Percentiles rank a stretch among this genome's conserved stretches.
phyloP scores from a whole-genome alignment of 495 filamentous ascomycete genomes.

The Hypoxylon lienhwacheense region DNA sequence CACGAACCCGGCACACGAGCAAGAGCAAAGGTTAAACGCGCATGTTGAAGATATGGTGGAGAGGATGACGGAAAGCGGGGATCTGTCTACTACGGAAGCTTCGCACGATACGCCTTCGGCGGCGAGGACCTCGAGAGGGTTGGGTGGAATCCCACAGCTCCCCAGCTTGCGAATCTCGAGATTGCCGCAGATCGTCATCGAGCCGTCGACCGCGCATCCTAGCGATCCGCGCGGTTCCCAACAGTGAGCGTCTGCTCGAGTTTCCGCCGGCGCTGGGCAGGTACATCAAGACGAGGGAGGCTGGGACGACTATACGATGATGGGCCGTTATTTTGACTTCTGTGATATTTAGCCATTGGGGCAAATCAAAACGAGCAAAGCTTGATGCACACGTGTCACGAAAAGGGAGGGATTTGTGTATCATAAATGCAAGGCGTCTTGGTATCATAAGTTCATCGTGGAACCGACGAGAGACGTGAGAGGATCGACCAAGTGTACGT shows the following conservation, averaged over 20 bases:
- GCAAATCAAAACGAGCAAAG: neutral
- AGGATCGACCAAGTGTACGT: neutral
- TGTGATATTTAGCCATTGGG: constrained; percentile 1
- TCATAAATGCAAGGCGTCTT: constrained; percentile 27
- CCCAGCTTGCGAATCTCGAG: constrained; percentile 48
- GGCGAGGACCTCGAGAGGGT: constrained; percentile 33
- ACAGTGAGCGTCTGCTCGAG: neutral
- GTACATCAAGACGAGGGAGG: too few relatives aligned
- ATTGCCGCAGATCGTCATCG: constrained; percentile 56
- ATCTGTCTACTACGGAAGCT: constrained; percentile 22
- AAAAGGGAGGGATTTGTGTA: constrained; percentile 16
- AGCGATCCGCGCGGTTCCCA: constrained; percentile 5
- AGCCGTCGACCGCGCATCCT: constrained; percentile 50
- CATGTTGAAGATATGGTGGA: constrained; percentile 37
- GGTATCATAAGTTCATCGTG: constrained; percentile 7
- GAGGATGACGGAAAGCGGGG: constrained; percentile 28
- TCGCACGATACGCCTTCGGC: constrained; percentile 11
- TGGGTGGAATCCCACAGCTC: constrained; percentile 45
- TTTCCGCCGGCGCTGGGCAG: neutral
- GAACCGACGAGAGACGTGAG: neutral
- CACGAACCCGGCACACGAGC: constrained; percentile 39
- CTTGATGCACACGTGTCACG: neutral
- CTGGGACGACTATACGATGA: constrained; percentile 7
- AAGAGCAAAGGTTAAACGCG: constrained; percentile 40
- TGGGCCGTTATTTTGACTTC: neutral